Conservation (phyloP, 2,329 filamentous ascomycete species). For the Camptophora hylomeconis region DNA sequence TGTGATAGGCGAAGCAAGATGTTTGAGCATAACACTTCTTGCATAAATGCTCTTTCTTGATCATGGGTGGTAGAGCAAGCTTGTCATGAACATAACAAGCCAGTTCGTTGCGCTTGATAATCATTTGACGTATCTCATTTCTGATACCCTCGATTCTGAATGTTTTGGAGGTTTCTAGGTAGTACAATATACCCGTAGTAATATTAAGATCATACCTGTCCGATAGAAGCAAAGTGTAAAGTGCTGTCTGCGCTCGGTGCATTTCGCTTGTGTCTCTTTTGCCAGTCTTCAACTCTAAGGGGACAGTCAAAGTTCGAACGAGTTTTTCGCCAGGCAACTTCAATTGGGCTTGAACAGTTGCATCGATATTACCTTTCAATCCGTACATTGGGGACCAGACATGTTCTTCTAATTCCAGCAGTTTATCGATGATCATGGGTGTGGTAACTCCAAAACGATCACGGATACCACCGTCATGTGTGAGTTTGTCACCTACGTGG, state of each 20-base stretch:
- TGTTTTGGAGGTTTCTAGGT: constrained; percentile 81
- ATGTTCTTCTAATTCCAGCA: constrained; percentile 94
- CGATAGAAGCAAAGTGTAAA: constrained; percentile 84
- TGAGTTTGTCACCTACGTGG: constrained; percentile 62
- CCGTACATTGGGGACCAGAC: constrained; percentile 98
- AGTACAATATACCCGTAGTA: constrained; percentile 82
- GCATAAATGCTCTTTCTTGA: constrained; percentile 69
- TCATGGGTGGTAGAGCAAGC: constrained; percentile 72
- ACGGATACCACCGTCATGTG: constrained; percentile 59
- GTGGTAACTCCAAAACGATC: constrained; percentile 65
- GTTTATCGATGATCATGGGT: constrained; percentile 76
- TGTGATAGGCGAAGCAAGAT: constrained; percentile 87
- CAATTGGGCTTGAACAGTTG: constrained; percentile 81
- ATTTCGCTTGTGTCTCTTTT: constrained; percentile 62
- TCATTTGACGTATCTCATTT: constrained; percentile 87
- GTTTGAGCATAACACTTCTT: constrained; percentile 81
- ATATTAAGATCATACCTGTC: constrained; percentile 91
- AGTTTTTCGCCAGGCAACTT: constrained; percentile 46
- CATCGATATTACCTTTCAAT: constrained; percentile 94
- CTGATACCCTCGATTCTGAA: constrained; percentile 73
- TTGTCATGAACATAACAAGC: constrained; percentile 75
- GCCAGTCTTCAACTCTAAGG: constrained; percentile 92
- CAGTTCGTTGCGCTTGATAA: constrained; percentile 85
- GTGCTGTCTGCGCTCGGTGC: constrained; percentile 83
- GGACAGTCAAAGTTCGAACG: constrained; percentile 64